phyloP scores from a whole-genome alignment of 768 basidiomycete species.

The Stropharia rugosoannulata region DNA sequence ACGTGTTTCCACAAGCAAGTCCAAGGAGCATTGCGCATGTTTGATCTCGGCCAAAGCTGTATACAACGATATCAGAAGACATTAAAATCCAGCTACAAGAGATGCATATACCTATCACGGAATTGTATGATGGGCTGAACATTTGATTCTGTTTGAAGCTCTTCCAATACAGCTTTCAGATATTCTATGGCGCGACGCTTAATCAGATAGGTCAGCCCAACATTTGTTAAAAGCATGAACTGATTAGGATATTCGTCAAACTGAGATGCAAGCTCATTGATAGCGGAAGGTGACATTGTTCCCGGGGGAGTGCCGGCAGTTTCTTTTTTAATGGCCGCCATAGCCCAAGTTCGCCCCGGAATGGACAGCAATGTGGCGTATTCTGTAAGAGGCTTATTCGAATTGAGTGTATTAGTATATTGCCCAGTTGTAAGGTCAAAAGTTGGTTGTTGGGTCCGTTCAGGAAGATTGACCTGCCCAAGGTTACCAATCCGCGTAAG shows the following conservation, averaged over 20 bases:
- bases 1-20: slow-evolving; percentile 82
- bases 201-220: slow-evolving; percentile 76
- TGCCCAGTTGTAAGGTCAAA: slow-evolving; percentile 27
- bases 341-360: slow-evolving; percentile 83
- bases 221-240: slow-evolving; percentile 88
- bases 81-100: slow-evolving; percentile 2
- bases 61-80: slow-evolving; percentile 1
- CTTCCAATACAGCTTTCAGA: slow-evolving; percentile 78
- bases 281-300: slow-evolving; percentile 52
- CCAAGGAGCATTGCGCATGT: slow-evolving; percentile 90
- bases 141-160: slow-evolving; percentile 73
- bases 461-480: slow-evolving; percentile 59
- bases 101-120: slow-evolving; percentile 59
- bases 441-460: slow-evolving; percentile 41
- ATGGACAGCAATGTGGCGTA: slow-evolving; percentile 76
- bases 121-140: slow-evolving; percentile 82
- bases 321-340: slow-evolving; percentile 53
- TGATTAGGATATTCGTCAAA: slow-evolving; percentile 72
- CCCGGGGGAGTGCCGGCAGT: slow-evolving; percentile 29
- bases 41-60: slow-evolving; percentile 88
- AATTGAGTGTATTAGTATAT: slow-evolving; percentile 34
- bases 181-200: slow-evolving; percentile 87
- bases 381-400: slow-evolving; percentile 66
- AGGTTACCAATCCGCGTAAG: slow-evolving; percentile 69
- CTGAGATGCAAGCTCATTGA: slow-evolving; percentile 83